Conservation (phyloP, 345 rosid genomes). For the Cochlearia excelsa region DNA sequence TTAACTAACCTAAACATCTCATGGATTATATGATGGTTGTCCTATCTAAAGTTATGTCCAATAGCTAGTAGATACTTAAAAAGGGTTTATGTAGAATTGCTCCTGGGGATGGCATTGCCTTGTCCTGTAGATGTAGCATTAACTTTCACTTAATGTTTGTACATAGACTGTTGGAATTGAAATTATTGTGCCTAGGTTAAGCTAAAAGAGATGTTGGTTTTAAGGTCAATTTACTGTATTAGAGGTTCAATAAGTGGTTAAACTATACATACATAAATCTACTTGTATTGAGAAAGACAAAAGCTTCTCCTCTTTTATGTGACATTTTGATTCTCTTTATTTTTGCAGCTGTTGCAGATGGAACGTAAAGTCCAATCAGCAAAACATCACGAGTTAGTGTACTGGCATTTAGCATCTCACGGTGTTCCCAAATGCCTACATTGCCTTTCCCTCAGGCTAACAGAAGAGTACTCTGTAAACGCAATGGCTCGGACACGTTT, state of each 20-base stretch:
- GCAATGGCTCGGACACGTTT: conserved; percentile 72
- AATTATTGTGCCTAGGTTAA: conserved; percentile 17
- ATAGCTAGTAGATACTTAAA: background rate
- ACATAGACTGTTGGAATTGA: background rate
- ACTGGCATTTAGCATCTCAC: conserved; percentile 91
- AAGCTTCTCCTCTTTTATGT: background rate
- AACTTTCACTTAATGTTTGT: background rate
- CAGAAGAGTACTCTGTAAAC: conserved; percentile 86
- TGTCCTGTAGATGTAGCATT: background rate
- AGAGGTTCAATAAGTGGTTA: background rate
- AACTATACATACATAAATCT: background rate
- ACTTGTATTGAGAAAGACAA: background rate
- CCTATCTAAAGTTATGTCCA: conserved; percentile 1
- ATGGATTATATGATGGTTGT: conserved; percentile 3
- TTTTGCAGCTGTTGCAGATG: conserved; percentile 62
- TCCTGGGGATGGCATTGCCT: background rate
- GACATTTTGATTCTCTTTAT: background rate
- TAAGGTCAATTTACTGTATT: background rate
- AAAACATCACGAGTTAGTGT: conserved; percentile 64
- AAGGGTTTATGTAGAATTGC: background rate
- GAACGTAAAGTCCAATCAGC: conserved; percentile 72
- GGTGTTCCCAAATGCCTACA: conserved; percentile 81
- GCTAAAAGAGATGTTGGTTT: conserved; percentile 8
- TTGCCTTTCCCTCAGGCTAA: conserved; percentile 79
- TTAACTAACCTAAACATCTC: background rate